phyloP scores from a whole-genome alignment of 306 rosid genomes.

The Phaseolus lunatus region DNA sequence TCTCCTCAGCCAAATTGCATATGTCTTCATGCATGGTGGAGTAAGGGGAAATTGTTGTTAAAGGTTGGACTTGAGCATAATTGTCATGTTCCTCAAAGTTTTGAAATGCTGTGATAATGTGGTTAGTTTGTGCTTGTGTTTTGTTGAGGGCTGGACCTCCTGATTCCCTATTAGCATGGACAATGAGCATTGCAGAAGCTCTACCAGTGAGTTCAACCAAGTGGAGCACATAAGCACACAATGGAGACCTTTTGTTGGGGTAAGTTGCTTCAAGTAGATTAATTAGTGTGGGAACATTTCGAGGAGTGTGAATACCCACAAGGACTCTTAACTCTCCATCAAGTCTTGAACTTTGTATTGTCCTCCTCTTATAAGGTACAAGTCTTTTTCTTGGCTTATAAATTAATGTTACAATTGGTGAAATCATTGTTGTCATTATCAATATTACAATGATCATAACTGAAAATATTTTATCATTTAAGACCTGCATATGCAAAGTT shows the following conservation, averaged over 20 bases:
- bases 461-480: slow-evolving; percentile 67
- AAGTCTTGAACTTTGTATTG: slow-evolving; percentile 62
- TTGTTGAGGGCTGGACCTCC: slow-evolving; percentile 68
- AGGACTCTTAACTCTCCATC: slow-evolving; percentile 69
- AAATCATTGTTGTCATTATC: slow-evolving; percentile 67
- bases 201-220: slow-evolving; percentile 87
- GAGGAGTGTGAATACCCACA: slow-evolving; percentile 73
- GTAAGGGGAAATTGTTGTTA: slow-evolving; percentile 78
- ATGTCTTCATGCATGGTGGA: slow-evolving; percentile 90
- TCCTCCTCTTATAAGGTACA: slow-evolving; percentile 67
- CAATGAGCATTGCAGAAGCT: slow-evolving; percentile 89
- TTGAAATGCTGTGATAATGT: slow-evolving; percentile 71
- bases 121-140: slow-evolving; percentile 83
- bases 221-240: slow-evolving; percentile 70
- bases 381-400: slow-evolving; percentile 73
- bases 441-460: slow-evolving; percentile 69
- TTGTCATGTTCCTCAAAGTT: slow-evolving; percentile 71
- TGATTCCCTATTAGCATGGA: slow-evolving; percentile 61
- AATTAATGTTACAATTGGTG: slow-evolving; percentile 66
- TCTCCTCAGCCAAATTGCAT: slow-evolving; percentile 78
- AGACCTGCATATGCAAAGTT: slow-evolving; percentile 55
- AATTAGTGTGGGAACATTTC: slow-evolving; percentile 85
- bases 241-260: slow-evolving; percentile 75
- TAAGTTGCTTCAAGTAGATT: slow-evolving; percentile 79
- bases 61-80: slow-evolving; percentile 62